A percentile compares a stretch with the other conserved stretches of the same genome.
Evolutionary conservation across 345 rosid genomes (phyloP).

Genomic region (Lumnitzera littorea): DNA sequence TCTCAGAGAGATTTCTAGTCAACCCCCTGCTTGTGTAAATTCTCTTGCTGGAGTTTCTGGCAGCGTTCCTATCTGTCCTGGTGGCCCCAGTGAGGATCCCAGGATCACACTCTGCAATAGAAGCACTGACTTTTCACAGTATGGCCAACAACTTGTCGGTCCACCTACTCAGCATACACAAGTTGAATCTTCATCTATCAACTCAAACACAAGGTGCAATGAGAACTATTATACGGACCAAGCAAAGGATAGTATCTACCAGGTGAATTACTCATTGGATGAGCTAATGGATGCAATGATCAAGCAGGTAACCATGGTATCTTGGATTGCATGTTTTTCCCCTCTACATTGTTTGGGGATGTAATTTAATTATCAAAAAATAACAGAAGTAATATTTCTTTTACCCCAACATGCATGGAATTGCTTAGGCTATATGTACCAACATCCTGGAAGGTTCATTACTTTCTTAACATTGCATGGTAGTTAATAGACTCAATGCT

Average conservation of each 20-base stretch:
- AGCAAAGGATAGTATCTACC: constrained; percentile 32
- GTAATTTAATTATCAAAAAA: background rate
- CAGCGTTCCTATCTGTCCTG: constrained; percentile 18
- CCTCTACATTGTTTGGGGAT: background rate
- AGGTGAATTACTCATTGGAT: constrained; percentile 46
- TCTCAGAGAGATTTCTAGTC: constrained; percentile 18
- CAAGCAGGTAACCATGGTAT: constrained; percentile 43
- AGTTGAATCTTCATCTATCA: constrained; percentile 26
- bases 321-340: no score
- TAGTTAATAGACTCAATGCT: no score
- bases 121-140: constrained; percentile 27
- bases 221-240: constrained; percentile 35
- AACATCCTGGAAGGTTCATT: no score
- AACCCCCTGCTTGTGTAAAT: constrained; percentile 27
- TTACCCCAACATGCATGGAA: no score
- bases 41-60: constrained; percentile 22
- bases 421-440: no score
- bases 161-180: constrained; percentile 24
- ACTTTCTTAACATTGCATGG: no score
- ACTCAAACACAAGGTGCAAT: constrained; percentile 27
- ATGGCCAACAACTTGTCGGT: constrained; percentile 26
- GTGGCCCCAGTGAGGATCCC: constrained; percentile 25
- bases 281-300: constrained; percentile 60
- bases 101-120: constrained; percentile 14
- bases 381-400: background rate